These are phyloP conservation scores for Geoglossum cookeanum DNA, from an alignment of 2,329 filamentous ascomycete genomes.

Conservation along the genomic window DNA sequence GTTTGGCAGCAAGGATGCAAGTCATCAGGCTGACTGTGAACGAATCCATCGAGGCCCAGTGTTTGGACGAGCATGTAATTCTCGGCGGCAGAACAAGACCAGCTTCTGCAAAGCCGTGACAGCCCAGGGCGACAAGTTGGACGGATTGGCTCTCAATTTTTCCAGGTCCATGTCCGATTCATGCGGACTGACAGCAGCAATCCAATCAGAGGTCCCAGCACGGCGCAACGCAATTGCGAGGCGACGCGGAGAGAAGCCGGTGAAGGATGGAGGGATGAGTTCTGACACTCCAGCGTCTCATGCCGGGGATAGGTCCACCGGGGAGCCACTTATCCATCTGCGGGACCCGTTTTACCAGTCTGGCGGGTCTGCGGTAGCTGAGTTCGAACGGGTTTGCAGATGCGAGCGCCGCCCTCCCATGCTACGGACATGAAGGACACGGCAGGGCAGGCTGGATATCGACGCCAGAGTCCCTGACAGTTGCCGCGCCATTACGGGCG, in stretches of 20 bases:
- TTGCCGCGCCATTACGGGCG: background rate
- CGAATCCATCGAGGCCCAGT: background rate
- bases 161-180: background rate
- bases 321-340: background rate
- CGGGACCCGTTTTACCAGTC: background rate
- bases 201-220: background rate
- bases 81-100: background rate
- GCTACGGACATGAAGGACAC: background rate
- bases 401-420: background rate
- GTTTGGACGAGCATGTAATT: too few species aligned
- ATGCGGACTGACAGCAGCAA: background rate
- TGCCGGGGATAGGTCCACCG: background rate
- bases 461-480: background rate
- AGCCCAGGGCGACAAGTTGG: background rate
- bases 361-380: background rate
- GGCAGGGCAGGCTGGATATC: background rate
- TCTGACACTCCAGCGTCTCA: background rate
- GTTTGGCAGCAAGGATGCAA: background rate
- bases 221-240: background rate
- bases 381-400: constrained; percentile 3
- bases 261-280: background rate
- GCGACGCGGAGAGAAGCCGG: background rate
- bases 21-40: background rate
- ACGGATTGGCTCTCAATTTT: constrained; percentile 1
- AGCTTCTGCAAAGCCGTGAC: background rate